These are phyloP conservation scores for Mycosarcoma maydis DNA, from an alignment of 1,284 basidiomycete genomes.

Conservation along the genomic window DNA sequence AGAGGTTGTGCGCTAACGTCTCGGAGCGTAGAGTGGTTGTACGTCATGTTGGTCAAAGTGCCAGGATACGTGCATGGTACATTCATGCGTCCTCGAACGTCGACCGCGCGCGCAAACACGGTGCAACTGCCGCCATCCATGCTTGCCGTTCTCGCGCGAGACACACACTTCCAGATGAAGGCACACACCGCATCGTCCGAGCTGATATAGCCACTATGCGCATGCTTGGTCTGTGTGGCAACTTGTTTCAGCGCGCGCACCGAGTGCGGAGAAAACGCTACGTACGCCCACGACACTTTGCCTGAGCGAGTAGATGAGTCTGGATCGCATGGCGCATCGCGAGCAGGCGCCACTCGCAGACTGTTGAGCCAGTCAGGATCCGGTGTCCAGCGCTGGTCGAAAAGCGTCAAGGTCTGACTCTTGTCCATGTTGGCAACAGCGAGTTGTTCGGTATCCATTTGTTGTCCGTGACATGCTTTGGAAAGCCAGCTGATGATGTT, in stretches of 20 bases:
- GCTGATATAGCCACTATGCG: not conserved
- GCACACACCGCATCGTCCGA: slow-evolving; percentile 6
- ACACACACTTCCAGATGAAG: slow-evolving; percentile 3
- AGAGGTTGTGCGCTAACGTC: not conserved
- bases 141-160: slow-evolving; percentile 2
- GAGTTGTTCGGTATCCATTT: not conserved
- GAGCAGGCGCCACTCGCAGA: not conserved
- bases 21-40: not conserved
- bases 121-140: not conserved
- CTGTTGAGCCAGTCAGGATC: not conserved
- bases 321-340: too few species aligned
- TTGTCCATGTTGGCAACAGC: slow-evolving; percentile 2
- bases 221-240: not conserved
- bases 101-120: slow-evolving; percentile 6
- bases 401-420: not conserved
- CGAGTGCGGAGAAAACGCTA: not conserved
- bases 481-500: slow-evolving; percentile 5
- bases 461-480: not conserved
- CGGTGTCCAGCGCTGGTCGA: not conserved
- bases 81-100: slow-evolving; percentile 1
- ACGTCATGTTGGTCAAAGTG: slow-evolving; percentile 8
- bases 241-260: not conserved
- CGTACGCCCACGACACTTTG: not conserved
- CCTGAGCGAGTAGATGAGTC: not conserved
- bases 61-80: slow-evolving; percentile 3